Evolutionary conservation across 768 basidiomycete species (phyloP).

Genomic region (Boletus barrowsii): DNA sequence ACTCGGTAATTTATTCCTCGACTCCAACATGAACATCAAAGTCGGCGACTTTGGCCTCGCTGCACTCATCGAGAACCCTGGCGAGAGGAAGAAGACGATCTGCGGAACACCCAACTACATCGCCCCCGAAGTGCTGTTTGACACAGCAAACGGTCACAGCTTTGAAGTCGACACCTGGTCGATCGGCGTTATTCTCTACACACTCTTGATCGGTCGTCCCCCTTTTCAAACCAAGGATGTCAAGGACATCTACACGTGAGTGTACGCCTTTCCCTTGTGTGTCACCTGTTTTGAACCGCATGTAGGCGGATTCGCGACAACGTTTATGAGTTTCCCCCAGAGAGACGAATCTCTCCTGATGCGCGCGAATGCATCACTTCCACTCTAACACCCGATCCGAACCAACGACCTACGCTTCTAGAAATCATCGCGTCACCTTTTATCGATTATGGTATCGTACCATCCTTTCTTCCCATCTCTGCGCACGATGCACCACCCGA

Average conservation of each 20-base stretch:
- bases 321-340: conserved; percentile 86
- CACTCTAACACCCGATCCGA: conserved; percentile 85
- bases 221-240: conserved; percentile 99
- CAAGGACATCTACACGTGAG: conserved; percentile 91
- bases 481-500: conserved; percentile 76
- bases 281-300: conserved; percentile 1
- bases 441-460: conserved; percentile 80
- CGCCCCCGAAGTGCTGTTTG: conserved; percentile 95
- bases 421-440: conserved; percentile 84
- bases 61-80: conserved; percentile 92
- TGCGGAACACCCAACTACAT: conserved; percentile 99
- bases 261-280: neutral
- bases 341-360: conserved; percentile 66
- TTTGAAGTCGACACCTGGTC: conserved; percentile 99
- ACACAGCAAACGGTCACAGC: conserved; percentile 93
- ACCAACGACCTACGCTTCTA: conserved; percentile 75
- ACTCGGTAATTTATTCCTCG: conserved; percentile 92
- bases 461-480: conserved; percentile 73
- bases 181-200: conserved; percentile 95
- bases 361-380: conserved; percentile 75
- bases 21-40: conserved; percentile 89
- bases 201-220: conserved; percentile 89
- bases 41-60: conserved; percentile 98
- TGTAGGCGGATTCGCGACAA: conserved; percentile 88
- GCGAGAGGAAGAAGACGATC: conserved; percentile 98